These are phyloP conservation scores for Kingdonia uniflora DNA, from an alignment of 164 flowering plant species.

Conservation along the genomic window DNA sequence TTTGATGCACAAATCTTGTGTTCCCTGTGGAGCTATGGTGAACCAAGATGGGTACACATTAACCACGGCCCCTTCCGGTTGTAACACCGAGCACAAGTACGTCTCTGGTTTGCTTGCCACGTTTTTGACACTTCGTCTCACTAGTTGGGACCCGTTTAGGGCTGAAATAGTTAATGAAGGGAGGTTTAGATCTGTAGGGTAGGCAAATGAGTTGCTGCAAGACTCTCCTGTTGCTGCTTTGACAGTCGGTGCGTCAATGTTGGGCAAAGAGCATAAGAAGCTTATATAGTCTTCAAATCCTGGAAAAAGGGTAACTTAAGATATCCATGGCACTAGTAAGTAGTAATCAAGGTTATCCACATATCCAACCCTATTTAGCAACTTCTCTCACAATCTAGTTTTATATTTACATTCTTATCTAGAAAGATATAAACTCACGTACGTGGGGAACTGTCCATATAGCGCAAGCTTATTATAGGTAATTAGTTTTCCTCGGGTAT, in stretches of 20 bases:
- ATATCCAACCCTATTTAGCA: too few species aligned
- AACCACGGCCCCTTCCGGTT: slow-evolving; percentile 56
- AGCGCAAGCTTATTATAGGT: too few species aligned
- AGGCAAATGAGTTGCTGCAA: slow-evolving; percentile 31
- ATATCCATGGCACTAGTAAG: background rate
- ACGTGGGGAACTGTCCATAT: too few species aligned
- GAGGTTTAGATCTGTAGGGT: slow-evolving; percentile 66
- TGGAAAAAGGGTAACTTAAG: slow-evolving; percentile 14
- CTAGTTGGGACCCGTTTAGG: slow-evolving; percentile 28
- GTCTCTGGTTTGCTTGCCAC: slow-evolving; percentile 51
- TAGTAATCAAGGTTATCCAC: too few species aligned
- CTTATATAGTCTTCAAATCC: slow-evolving; percentile 66
- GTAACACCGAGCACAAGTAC: slow-evolving; percentile 37
- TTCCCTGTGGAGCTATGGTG: slow-evolving; percentile 39
- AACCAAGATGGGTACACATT: slow-evolving; percentile 51
- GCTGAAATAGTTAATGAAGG: slow-evolving; percentile 70
- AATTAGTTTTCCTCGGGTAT: too few species aligned
- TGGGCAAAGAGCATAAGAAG: slow-evolving; percentile 79
- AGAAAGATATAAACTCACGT: too few species aligned
- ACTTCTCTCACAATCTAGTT: too few species aligned
- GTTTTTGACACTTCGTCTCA: slow-evolving; percentile 41
- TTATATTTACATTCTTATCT: too few species aligned
- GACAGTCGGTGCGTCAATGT: slow-evolving; percentile 25
- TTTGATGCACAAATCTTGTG: slow-evolving; percentile 39
- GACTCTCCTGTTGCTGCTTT: slow-evolving; percentile 41